Base-by-base conservation (phyloP, 495 filamentous ascomycete genomes). In the Neurospora sp. region DNA sequence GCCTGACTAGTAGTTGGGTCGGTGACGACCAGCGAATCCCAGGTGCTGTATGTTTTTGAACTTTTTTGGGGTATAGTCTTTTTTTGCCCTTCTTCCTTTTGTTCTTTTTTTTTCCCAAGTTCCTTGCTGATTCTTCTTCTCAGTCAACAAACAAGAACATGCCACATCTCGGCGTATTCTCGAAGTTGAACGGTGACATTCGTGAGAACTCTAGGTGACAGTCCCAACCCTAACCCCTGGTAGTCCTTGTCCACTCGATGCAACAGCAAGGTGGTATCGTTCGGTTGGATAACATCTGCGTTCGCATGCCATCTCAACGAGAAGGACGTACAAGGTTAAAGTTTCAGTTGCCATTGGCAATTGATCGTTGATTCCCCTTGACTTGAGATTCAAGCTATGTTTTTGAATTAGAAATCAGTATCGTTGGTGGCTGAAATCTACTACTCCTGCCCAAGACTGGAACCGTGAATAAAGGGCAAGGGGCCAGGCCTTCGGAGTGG, bases 1-100 rank as follows among this genome's bases (percentile, higher is more conserved):
- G 42, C 42, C 2, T n/a, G 80, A 83, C 76, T 78, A 84, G 84
- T 83, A 84, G 80, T 85, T 81, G 79, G 81, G 82, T 85, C 78
- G 84, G 80, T 84, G 84, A 84, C 81, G 79, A 85, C 71, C 71
- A 76, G 76, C 69, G 76, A 76, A 76, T 78, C 70, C 76, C 74
- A 42, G 74, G 76, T 73, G 76, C 73, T 77, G 76, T 74, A 78
- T 76, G 71, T 74, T 71, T 73, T 74, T 71, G 31, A 3, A 31
- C 3, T 3, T 31, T 22, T 22, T 22, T 22, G 0, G 22, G 22
- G 22, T 22, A 22, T 22, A 22, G 22, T 31, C 3, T 31, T 31
- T 31, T 31, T 31, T 31, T 31, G 27, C 27, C 27, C 2, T 31
- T 31, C 27, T 31, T 1, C 1, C 27, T 27, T 2, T 27, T 27